These are phyloP conservation scores for Alternaria burnsii DNA, from an alignment of 2,329 filamentous ascomycete genomes.

Conservation along the genomic window DNA sequence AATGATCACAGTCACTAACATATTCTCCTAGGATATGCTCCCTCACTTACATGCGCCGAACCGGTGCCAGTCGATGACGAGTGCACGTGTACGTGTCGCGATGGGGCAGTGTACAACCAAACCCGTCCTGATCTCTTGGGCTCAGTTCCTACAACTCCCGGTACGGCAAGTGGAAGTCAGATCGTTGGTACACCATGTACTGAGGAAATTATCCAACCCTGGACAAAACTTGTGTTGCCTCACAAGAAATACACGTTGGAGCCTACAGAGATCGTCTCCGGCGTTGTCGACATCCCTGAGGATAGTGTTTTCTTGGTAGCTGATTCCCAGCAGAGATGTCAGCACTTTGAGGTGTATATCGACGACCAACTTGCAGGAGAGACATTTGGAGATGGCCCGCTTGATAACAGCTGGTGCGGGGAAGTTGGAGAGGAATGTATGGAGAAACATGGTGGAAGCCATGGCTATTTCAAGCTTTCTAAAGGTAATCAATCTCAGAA, in stretches of 20 bases:
- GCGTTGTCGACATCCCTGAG: not conserved
- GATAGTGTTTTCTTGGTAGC: not conserved
- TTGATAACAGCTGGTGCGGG: not conserved
- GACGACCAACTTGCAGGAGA: not conserved
- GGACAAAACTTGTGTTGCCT: not conserved
- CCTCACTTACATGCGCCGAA: not conserved
- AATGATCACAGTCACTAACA: not conserved
- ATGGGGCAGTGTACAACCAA: not conserved
- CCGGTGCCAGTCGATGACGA: not conserved
- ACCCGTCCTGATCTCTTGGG: not conserved
- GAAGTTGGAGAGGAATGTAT: not conserved
- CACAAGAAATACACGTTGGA: fast-evolving
- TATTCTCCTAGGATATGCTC: not conserved
- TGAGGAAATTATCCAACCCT: not conserved
- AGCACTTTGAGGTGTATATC: not conserved
- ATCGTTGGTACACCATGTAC: not conserved
- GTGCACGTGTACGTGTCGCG: not conserved
- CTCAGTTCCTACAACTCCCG: not conserved
- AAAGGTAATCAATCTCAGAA: not conserved
- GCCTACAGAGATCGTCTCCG: not conserved
- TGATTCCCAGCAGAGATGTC: not conserved
- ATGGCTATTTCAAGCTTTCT: not conserved
- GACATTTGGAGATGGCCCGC: not conserved
- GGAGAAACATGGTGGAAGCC: not conserved
- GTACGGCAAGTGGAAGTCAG: not conserved